Base-by-base conservation (phyloP, 2,329 filamentous ascomycete genomes). In the Colletotrichum zoysiae region DNA sequence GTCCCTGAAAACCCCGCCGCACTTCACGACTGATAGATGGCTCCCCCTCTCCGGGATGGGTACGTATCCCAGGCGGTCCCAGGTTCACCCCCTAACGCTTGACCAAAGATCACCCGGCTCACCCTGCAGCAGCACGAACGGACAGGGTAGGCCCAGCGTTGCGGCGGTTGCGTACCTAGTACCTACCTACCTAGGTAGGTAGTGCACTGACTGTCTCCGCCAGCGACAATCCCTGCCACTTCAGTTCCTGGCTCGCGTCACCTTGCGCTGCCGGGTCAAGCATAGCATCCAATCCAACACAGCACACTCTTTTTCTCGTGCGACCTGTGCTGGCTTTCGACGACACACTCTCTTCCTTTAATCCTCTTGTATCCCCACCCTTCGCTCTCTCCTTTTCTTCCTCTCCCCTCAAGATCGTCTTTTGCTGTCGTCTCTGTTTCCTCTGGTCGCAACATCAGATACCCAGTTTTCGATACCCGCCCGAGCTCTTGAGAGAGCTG, bases 221-320 rank as follows among this genome's bases (percentile, higher is more conserved):
- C 48, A 46, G 44, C 48, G 59, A 59, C 53, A 71, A 69, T 59
- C 69, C 69, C 65, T 71, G 59, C 65, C 59, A 59, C 35, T 44
- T 64, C 63, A 67, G 64, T 56, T 69, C 65, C 69, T 69, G 58
- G 68, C 65, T 58, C 58, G 57, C 65, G 69, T 71, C 65, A 64
- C 65, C 40, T 58, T 69, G 65, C 59, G 56, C 69, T 69, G 58
- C 65, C 46, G 20, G 26, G 51, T 51, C 65, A 68, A 69, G 33
- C 59, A 69, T 33, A 35, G 44, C 59, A 69, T 55, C 65, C 69
- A 71, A 64, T 71, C 65, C 69, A 69, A 56, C 56, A 23, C 38
- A 61, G 48, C 48, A 55, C 48, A 35, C 35, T 20, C n/a, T 55
- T 71, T 63, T 69, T 64, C 65, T 65, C 59, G 65, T 71, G 69